Base-by-base conservation (phyloP, 345 rosid genomes). In the Angophora floribunda region DNA sequence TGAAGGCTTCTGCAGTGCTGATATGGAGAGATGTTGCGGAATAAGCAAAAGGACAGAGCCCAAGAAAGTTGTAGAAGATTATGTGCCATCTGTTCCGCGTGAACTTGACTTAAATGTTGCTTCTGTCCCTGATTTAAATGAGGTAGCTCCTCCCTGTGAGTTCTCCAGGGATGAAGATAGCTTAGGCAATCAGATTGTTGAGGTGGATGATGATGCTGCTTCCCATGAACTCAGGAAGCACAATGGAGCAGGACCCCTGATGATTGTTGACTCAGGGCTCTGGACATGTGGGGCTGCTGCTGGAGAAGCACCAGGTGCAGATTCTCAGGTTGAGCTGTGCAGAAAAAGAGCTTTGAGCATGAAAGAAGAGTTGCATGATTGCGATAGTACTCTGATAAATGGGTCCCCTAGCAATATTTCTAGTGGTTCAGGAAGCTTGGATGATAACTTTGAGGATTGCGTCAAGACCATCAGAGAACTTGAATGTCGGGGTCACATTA, bases 91-190 rank as follows among this genome's bases (percentile, higher is more conserved):
- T 36, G 90, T 88, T 86, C 92, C 96, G 14, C 95, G 88, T 84
- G 97, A 91, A 80, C 94, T 97, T 51, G 99, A 98, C 89, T 93
- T 98, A 67, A 97, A 98, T 91, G 92, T 94, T 88, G 95, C 93
- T 86, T 97, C 96, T 7, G 96, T 98, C 87, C 99, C 99, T 52
- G 99, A 97, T 90, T 88, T 98, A 91, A 98, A 98, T 53, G 99
- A 97, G 88, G 91, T 95, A 87, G 94, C 97, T 88, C 98, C 95
- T 89, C 97, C 95, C 52, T 94, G 89, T 84, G 99, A 96, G 67
- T 97, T 95, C 87, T 96, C 98, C 47, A 91, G 97, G 85, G 99
- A 97, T 91, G 98, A 97, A 93, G 98, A 97, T 90, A 93, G 94
- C 92, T 92, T 94, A 41, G 89, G 95, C 88, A 95, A 91, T 80